A percentile compares a stretch with the other conserved stretches of the same genome.
Conservation (phyloP, 2,329 filamentous ascomycete genomes). For the Incumbomyces delicatus region DNA sequence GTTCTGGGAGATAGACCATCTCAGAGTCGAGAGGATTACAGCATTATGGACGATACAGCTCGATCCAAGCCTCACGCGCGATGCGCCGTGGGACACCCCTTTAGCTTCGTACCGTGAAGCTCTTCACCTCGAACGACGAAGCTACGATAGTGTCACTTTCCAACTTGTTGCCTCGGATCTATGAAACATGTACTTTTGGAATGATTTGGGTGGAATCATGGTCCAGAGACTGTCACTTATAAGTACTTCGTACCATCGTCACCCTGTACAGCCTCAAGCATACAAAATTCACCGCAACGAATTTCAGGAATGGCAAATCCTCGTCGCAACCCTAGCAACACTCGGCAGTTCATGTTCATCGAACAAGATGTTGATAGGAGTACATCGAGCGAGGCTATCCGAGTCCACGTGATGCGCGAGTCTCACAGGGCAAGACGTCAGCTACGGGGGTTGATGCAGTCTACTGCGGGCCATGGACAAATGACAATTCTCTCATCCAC, state of each 20-base stretch:
- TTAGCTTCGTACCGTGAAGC: too few relatives aligned
- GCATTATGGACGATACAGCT: too few relatives aligned
- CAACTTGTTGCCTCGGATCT: too few relatives aligned
- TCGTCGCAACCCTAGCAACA: background rate
- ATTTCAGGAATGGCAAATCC: background rate
- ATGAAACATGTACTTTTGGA: too few relatives aligned
- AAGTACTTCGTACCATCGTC: background rate
- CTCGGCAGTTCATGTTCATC: background rate
- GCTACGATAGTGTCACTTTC: too few relatives aligned
- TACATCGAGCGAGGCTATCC: background rate
- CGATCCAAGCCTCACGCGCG: too few relatives aligned
- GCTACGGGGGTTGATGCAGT: background rate
- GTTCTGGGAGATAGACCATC: too few relatives aligned
- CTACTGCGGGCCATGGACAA: background rate
- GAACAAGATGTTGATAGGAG: background rate
- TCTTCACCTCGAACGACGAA: too few relatives aligned
- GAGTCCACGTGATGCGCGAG: background rate
- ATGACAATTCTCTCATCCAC: background rate
- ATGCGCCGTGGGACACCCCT: too few relatives aligned
- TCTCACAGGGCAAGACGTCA: background rate
- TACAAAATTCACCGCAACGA: background rate
- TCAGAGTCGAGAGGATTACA: too few relatives aligned
- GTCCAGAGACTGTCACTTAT: too few relatives aligned
- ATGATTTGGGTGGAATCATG: too few relatives aligned
- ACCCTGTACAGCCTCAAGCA: conserved; percentile 11